phyloP scores from a whole-genome alignment of 495 filamentous ascomycete species.

The Xylaria venustula region DNA sequence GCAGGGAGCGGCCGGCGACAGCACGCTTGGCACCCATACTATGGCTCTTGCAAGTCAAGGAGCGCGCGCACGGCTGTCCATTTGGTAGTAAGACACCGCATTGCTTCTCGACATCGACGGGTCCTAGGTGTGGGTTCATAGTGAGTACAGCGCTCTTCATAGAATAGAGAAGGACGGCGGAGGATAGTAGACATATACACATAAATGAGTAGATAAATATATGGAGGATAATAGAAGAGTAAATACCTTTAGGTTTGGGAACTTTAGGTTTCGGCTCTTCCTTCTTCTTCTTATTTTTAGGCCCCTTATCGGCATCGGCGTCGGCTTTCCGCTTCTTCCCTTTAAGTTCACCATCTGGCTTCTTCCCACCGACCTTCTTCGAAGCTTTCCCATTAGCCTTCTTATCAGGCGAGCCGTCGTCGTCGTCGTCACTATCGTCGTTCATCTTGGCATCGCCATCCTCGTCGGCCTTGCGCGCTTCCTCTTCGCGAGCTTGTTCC shows the following conservation, averaged over 20 bases:
- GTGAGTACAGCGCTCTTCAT: conserved; percentile 1
- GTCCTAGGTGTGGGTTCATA: conserved; percentile 42
- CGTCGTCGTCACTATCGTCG: conserved; percentile 83
- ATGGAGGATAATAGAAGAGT: too few species aligned
- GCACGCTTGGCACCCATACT: conserved; percentile 93
- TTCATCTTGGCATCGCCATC: conserved; percentile 65
- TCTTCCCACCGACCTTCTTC: conserved; percentile 70
- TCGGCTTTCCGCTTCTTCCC: conserved; percentile 95
- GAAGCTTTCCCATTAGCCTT: conserved; percentile 54
- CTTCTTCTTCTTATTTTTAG: conserved; percentile 90
- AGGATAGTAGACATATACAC: too few species aligned
- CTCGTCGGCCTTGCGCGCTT: conserved; percentile 55
- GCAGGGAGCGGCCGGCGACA: conserved; percentile 84
- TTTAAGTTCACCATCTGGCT: conserved; percentile 66
- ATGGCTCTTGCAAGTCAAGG: conserved; percentile 94
- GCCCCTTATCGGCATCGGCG: conserved; percentile 67
- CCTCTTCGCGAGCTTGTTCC: conserved; percentile 54
- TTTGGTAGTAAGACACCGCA: conserved; percentile 84
- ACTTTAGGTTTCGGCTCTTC: conserved; percentile 90
- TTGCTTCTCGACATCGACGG: conserved; percentile 96
- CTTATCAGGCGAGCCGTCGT: conserved; percentile 47
- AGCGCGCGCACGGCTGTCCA: conserved; percentile 85
- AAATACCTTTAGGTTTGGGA: conserved; percentile 76
- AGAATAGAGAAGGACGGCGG: not conserved
- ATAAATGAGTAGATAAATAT: not conserved